Evolutionary conservation across 2,329 filamentous ascomycete genomes (phyloP).

Genomic region (Exserohilum turcica): DNA sequence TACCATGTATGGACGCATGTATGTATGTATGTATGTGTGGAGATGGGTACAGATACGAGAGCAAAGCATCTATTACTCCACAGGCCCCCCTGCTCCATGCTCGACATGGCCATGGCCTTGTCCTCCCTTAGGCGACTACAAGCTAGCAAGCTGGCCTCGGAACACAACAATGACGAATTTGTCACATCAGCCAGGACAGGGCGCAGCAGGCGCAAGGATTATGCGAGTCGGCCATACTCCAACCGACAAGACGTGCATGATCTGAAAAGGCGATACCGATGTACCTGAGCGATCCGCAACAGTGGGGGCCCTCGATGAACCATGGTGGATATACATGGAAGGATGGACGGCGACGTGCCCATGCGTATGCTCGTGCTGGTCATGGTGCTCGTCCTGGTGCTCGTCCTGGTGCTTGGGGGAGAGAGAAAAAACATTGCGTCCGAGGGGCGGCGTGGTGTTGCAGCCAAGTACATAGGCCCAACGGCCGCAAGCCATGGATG

Average conservation of each 20-base stretch:
- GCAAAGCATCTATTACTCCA: no score
- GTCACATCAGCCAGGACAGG: slow-evolving; percentile 5
- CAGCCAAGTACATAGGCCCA: no score
- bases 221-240: slow-evolving; percentile 6
- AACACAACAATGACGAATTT: slow-evolving; percentile 9
- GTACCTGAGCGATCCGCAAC: slow-evolving; percentile 12
- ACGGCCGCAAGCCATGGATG: no score
- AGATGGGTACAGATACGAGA: no score
- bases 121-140: slow-evolving; percentile 11
- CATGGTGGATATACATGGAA: slow-evolving; percentile 3
- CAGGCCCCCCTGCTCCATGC: not conserved
- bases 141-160: slow-evolving; percentile 4
- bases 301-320: not conserved
- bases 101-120: not conserved
- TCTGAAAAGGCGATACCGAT: slow-evolving; percentile 13
- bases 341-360: slow-evolving; percentile 5
- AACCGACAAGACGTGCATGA: slow-evolving; percentile 8
- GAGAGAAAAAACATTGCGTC: no score
- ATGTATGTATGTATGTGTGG: no score
- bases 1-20: no score
- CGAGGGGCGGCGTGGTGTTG: no score
- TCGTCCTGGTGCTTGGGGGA: no score
- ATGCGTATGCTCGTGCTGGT: no score
- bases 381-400: no score
- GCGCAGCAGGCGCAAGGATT: slow-evolving; percentile 9